phyloP scores from a whole-genome alignment of 495 filamentous ascomycete genomes.

The Jackrogersella minutella region DNA sequence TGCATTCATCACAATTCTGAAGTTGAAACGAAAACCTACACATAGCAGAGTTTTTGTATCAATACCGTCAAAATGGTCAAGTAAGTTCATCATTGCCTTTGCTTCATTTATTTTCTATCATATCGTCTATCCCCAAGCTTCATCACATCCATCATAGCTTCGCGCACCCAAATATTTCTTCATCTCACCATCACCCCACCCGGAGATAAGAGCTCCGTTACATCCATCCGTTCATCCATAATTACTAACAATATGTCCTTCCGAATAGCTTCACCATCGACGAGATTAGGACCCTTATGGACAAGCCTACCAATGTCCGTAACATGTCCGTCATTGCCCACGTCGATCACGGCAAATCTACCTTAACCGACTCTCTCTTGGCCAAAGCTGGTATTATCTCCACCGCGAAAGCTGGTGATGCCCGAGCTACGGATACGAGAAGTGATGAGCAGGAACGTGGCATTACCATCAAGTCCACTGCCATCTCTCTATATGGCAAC shows the following conservation, averaged over 20 bases:
- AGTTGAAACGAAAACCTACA: slow-evolving; percentile 41
- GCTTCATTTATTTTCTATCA: too few species aligned
- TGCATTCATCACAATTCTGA: slow-evolving; percentile 20
- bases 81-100: slow-evolving; percentile 72
- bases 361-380: slow-evolving; percentile 97
- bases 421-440: slow-evolving; percentile 95
- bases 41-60: slow-evolving; percentile 52
- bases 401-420: slow-evolving; percentile 93
- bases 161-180: slow-evolving; percentile 10
- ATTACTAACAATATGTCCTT: slow-evolving; percentile 48
- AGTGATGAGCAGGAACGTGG: slow-evolving; percentile 98
- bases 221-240: slow-evolving; percentile 23
- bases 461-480: slow-evolving; percentile 99
- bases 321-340: slow-evolving; percentile 99
- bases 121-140: background rate
- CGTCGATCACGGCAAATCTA: slow-evolving; percentile 99
- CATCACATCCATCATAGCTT: background rate
- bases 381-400: slow-evolving; percentile 99
- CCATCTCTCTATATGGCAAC: slow-evolving; percentile 96
- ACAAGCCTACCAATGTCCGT: slow-evolving; percentile 97
- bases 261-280: slow-evolving; percentile 93
- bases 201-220: slow-evolving; percentile 54
- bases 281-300: slow-evolving; percentile 96
- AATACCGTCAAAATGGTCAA: slow-evolving; percentile 98
- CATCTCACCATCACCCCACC: slow-evolving; percentile 43